Evolutionary conservation across 192 early-diverging fungal genomes (phyloP).

Genomic region (Phycomyces blakesleeanus): DNA sequence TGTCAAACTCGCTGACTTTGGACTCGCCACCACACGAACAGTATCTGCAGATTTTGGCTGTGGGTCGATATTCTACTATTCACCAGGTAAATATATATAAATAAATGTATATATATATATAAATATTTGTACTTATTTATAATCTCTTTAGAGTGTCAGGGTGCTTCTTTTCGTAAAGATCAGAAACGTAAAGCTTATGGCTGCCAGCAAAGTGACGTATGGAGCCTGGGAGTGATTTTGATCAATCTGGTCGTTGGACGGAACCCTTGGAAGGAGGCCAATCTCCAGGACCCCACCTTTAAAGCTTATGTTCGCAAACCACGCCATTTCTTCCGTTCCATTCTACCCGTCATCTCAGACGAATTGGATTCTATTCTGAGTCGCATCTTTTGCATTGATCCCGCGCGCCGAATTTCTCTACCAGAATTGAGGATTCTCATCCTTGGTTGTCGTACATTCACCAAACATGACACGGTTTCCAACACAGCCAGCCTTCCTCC

Average conservation of each 20-base stretch:
- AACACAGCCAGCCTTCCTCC: not conserved
- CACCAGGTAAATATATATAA: slow-evolving; percentile 35
- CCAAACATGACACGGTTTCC: not conserved
- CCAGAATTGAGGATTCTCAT: slow-evolving; percentile 41
- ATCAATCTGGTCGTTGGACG: slow-evolving; percentile 84
- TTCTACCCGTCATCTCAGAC: slow-evolving; percentile 60
- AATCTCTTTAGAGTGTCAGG: slow-evolving; percentile 54
- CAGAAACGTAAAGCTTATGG: slow-evolving; percentile 37
- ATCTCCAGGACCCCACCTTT: slow-evolving; percentile 72
- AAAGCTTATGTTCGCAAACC: slow-evolving; percentile 60
- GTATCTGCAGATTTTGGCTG: slow-evolving; percentile 85
- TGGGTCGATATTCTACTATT: slow-evolving; percentile 65
- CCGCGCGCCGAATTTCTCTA: slow-evolving; percentile 50
- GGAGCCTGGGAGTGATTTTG: slow-evolving; percentile 85
- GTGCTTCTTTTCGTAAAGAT: slow-evolving; percentile 34
- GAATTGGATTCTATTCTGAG: slow-evolving; percentile 65
- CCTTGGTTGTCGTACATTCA: slow-evolving; percentile 32
- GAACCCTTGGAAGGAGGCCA: slow-evolving; percentile 77
- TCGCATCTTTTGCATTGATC: slow-evolving; percentile 68
- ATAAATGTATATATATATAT: too few relatives aligned
- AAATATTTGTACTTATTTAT: not conserved
- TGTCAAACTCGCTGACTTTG: slow-evolving; percentile 90
- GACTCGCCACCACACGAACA: slow-evolving; percentile 77
- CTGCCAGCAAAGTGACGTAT: slow-evolving; percentile 78
- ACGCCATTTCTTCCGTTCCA: slow-evolving; percentile 49